phyloP scores from a whole-genome alignment of 768 basidiomycete species.

The Gautieria morchelliformis region DNA sequence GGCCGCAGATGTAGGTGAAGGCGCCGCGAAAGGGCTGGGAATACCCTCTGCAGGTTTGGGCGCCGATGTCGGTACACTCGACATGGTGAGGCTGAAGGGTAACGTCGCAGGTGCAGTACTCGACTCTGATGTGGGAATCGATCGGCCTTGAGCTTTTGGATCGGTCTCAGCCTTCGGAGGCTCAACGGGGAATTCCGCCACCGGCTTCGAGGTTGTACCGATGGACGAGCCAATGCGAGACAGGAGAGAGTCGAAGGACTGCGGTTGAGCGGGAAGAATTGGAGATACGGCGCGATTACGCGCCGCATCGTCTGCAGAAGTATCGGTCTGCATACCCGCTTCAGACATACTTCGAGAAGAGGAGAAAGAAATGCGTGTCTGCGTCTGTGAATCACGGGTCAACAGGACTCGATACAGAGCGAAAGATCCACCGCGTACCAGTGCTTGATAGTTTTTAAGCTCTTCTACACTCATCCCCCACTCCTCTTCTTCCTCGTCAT shows the following conservation, averaged over 20 bases:
- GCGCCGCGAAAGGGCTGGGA: not conserved
- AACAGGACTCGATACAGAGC: not conserved
- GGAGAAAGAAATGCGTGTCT: not conserved
- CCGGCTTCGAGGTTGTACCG: not conserved
- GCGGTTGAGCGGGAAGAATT: not conserved
- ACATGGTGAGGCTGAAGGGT: not conserved
- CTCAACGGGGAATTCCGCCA: not conserved
- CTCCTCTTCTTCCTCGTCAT: not conserved
- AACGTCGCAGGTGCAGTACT: not conserved
- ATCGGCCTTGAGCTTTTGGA: not conserved
- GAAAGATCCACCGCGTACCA: not conserved
- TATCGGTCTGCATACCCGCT: slow-evolving; percentile 5
- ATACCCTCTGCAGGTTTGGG: not conserved
- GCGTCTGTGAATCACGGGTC: not conserved
- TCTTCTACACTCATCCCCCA: not conserved
- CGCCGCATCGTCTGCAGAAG: not conserved
- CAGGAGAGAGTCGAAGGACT: not conserved
- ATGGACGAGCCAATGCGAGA: not conserved
- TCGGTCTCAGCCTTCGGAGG: not conserved
- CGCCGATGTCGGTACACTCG: not conserved
- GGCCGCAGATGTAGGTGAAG: not conserved
- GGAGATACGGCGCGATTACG: not conserved
- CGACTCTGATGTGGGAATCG: not conserved
- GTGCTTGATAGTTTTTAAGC: not conserved
- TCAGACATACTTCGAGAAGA: slow-evolving; percentile 3